Evolutionary conservation across 2,329 filamentous ascomycete genomes (phyloP), one percentile per base, ranked within the genome.

Genomic region (Ophiocordyceps sinensis): DNA sequence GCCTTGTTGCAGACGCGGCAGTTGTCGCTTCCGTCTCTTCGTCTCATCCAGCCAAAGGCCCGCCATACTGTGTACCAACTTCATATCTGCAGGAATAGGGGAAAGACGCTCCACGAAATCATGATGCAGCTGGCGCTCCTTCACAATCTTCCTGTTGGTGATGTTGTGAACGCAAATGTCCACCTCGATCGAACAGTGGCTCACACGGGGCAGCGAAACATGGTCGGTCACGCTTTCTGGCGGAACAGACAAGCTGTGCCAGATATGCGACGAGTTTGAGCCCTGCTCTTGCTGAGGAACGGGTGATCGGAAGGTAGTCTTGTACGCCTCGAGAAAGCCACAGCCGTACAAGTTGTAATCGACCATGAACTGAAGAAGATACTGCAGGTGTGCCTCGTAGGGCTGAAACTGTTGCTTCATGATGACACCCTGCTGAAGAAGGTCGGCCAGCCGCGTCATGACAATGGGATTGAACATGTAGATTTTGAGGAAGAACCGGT

Each of bases 301-400:
- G 0, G 87, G 87, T 3, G 69, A 68, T 41, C 91, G 77, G 54
- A 94, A 95, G 26, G 64, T 70, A 1, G 79, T 75, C 47, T 77
- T 83, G 10, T 67, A 67, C 39, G 78, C 82, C 44, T 89, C 75
- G 48, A 96, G 77, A 52, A 89, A 93, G 42, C 78, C 81, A 56
- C 91, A 98, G 7, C 93, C 93, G 58, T 94, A 96, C 49, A 98
- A 67, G 56, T 95, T 98, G 67, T 93, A 98, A 59, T 98, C 93
- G 48, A 82, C 83, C 91, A 98, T 96, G 75, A 93, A 98, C 61
- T 98, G 93, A 10, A 91, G 70, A 9, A 95, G 65, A 57, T 88
- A 96, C 55, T 94, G 86, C 46, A 96, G 61, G 57, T 98, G 93
- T 15, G 85, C 87, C 62, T 98, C 91, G 55, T 91, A 94, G 0